Base-by-base conservation (phyloP, 495 filamentous ascomycete genomes). In the Daldinia decipiens region DNA sequence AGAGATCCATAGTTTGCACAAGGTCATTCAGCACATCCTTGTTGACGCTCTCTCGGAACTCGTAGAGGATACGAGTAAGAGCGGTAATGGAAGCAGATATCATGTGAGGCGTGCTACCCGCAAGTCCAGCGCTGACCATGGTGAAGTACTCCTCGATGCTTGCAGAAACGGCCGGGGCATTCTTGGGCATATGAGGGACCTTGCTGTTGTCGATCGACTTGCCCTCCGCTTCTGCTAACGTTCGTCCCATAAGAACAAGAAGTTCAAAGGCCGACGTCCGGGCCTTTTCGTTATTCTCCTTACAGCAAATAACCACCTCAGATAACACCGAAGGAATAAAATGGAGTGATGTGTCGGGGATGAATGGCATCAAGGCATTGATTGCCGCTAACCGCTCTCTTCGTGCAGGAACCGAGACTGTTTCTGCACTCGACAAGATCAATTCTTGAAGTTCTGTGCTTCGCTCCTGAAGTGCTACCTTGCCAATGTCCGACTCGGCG, bases 231-330 rank as follows among this genome's bases (percentile, higher is more conserved):
- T 86, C 83, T 7, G 77, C 85, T 81, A 98, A 93, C 70, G 88
- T 90, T 74, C 92, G 86, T 24, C 92, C 93, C 88, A 99, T 94
- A 50, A 90, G 84, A 19, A 99, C 91, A 32, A 99, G 87, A 13
- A 99, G 84, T 50, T 97, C 93, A 73, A 98, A 99, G 0, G 95
- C 95, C 1, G 89, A 87, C 21, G 90, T 92, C 45, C 95, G 86
- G 0, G 95, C 93, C 76, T 93, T 93, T 78, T 99, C 95, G 79
- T 98, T 98, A 75, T 95, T 90, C 80, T 98, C 96, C 81, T 99
- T 99, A 80, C 93, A 92, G 53, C 93, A 91, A 53, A 99, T 90
- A 40, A 98, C 93, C 27, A 97, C 93, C 80, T 99, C 95, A 1
- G 93, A 92, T 24, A 99, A 86, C 31, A 98, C 87, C 6, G 91